A percentile compares a stretch with the other conserved stretches of the same genome.
Conservation (phyloP, 73 alveolate genomes). For the Uronychia binucleata region DNA sequence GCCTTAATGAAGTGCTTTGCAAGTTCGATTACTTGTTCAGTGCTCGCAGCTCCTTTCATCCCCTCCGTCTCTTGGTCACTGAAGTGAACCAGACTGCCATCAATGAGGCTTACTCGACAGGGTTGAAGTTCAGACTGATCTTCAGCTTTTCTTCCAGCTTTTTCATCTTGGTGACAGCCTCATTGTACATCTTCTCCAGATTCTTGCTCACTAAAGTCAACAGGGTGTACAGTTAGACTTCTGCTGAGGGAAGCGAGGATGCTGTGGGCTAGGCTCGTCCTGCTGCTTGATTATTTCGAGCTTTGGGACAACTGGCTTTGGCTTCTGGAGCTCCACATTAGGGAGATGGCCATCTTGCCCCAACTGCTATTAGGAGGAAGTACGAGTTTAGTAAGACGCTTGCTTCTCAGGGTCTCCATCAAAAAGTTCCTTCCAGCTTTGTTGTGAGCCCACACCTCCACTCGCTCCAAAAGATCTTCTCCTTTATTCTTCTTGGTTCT, state of each 20-base stretch:
- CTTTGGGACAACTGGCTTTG: too few species aligned
- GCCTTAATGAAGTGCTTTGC: not conserved
- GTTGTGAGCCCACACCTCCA: too few species aligned
- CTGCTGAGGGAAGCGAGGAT: too few species aligned
- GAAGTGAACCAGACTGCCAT: not conserved
- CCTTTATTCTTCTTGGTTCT: too few species aligned
- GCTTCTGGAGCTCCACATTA: too few species aligned
- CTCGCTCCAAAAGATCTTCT: too few species aligned
- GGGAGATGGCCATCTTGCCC: too few species aligned
- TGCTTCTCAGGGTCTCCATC: not conserved
- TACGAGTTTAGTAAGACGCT: too few species aligned
- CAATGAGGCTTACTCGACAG: conserved; percentile 1
- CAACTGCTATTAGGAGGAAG: too few species aligned
- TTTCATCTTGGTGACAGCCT: not conserved
- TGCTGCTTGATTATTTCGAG: too few species aligned
- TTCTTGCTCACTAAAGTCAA: not conserved
- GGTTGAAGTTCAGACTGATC: not conserved
- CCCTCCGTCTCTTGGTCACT: not conserved
- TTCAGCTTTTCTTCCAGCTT: not conserved
- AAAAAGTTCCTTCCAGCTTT: not conserved
- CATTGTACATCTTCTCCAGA: not conserved
- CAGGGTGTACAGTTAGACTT: too few species aligned
- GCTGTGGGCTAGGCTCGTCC: too few species aligned
- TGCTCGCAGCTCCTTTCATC: not conserved
- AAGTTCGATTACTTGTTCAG: not conserved